These are phyloP conservation scores for Abrus pulchellus DNA, from an alignment of 306 rosid species.

Conservation along the genomic window DNA sequence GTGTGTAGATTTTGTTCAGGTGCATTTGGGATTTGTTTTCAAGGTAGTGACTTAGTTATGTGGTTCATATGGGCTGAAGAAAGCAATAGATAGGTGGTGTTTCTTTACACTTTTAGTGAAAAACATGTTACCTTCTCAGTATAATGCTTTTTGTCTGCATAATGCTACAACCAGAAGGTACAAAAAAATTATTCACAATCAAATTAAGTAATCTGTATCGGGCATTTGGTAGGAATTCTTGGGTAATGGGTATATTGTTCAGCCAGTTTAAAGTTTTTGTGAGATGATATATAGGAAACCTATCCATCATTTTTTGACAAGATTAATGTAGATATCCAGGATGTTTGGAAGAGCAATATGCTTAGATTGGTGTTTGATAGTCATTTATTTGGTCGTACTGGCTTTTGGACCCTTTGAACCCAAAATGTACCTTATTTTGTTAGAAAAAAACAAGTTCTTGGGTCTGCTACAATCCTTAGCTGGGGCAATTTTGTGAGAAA, in stretches of 20 bases:
- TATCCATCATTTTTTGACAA: background rate
- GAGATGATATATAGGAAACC: background rate
- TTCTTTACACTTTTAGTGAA: background rate
- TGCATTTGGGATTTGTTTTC: background rate
- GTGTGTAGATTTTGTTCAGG: background rate
- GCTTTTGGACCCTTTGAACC: background rate
- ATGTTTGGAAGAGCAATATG: background rate
- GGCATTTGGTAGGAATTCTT: background rate
- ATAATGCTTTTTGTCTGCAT: slow-evolving; percentile 6
- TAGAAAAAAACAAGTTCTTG: background rate
- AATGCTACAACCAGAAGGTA: background rate
- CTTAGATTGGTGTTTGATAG: background rate
- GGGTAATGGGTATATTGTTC: background rate
- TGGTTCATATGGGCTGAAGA: background rate
- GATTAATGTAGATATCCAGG: background rate
- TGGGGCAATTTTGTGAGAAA: background rate
- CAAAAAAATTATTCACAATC: background rate
- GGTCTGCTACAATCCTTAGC: background rate
- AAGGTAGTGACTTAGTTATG: background rate
- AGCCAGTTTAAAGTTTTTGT: background rate
- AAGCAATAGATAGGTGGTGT: background rate
- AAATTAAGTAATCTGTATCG: background rate
- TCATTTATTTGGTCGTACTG: background rate
- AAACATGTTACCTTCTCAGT: background rate
- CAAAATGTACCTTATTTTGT: background rate